Percentiles rank a stretch among this genome's conserved stretches.
Evolutionary conservation across 768 basidiomycete species (phyloP).

Genomic region (Krasilnikovozyma curviuscula): DNA sequence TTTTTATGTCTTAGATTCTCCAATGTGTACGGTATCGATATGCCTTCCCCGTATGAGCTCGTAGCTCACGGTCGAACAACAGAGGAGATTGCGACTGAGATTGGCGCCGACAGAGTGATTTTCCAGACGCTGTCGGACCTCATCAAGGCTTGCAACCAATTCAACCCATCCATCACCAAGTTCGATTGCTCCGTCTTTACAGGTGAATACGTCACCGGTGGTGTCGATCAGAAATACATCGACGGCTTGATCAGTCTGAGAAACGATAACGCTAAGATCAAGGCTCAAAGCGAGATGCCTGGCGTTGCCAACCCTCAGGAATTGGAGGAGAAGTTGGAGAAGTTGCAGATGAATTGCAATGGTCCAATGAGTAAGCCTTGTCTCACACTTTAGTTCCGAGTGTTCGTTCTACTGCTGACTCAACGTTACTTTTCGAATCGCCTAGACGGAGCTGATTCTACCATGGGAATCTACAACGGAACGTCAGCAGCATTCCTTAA

Average conservation of each 20-base stretch:
- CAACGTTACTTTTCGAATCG: not conserved
- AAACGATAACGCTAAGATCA: constrained; percentile 59
- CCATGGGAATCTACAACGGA: constrained; percentile 26
- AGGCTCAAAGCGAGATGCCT: constrained; percentile 20
- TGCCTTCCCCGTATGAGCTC: constrained; percentile 87
- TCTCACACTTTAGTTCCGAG: no score
- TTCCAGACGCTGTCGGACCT: constrained; percentile 86
- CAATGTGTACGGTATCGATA: constrained; percentile 98
- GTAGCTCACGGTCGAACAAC: constrained; percentile 63
- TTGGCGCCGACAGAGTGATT: constrained; percentile 88
- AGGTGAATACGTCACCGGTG: constrained; percentile 89
- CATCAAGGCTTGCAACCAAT: constrained; percentile 59
- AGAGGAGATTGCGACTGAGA: constrained; percentile 51
- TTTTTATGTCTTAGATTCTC: constrained; percentile 38
- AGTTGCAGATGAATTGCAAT: constrained; percentile 19
- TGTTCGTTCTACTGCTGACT: not conserved
- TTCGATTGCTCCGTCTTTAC: constrained; percentile 98
- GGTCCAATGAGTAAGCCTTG: constrained; percentile 29
- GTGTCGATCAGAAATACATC: constrained; percentile 68
- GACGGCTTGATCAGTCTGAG: constrained; percentile 51
- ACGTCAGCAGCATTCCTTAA: constrained; percentile 22
- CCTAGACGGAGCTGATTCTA: constrained; percentile 25
- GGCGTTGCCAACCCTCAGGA: constrained; percentile 3
- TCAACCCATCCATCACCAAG: constrained; percentile 51
- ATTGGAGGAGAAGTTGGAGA: constrained; percentile 17